phyloP scores from a whole-genome alignment of 2,329 filamentous ascomycete genomes.

The Tolypocladium nubicola region DNA sequence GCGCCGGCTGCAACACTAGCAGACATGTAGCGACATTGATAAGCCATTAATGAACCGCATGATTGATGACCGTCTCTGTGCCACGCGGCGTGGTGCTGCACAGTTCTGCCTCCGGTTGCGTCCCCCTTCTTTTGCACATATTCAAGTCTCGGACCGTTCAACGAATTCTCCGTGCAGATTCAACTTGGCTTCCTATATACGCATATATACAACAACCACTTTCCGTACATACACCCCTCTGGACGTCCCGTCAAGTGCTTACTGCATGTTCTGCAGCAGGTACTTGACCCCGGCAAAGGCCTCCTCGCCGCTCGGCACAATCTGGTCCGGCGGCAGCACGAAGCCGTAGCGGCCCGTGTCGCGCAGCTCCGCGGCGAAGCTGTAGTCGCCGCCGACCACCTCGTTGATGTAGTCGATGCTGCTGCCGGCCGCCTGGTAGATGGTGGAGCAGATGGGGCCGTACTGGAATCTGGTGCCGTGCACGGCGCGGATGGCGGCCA shows the following conservation, averaged over 20 bases:
- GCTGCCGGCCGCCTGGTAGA: conserved; percentile 44
- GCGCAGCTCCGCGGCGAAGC: conserved; percentile 28
- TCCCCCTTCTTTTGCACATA: not conserved
- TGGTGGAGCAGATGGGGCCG: conserved; percentile 47
- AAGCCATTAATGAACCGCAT: not conserved
- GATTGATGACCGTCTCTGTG: not conserved
- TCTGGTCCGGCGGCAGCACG: conserved; percentile 30
- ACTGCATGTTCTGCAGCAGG: conserved; percentile 35
- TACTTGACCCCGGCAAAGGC: conserved; percentile 45
- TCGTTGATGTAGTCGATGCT: conserved; percentile 35
- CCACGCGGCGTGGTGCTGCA: too few relatives aligned
- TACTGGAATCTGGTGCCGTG: conserved; percentile 28
- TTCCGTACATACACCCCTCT: not conserved
- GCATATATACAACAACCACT: not conserved
- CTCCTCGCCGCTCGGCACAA: conserved; percentile 31
- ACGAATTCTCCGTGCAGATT: not conserved
- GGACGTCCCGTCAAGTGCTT: not conserved
- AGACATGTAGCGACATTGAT: not conserved
- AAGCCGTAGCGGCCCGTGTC: conserved; percentile 28
- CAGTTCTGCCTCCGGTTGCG: not conserved
- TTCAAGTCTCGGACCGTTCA: not conserved
- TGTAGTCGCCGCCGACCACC: conserved; percentile 28
- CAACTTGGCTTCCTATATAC: not conserved
- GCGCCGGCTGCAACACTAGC: not conserved
- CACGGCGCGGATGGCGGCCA: conserved; percentile 36